Conservation (phyloP, 495 filamentous ascomycete genomes). For the Darksidea phi region DNA sequence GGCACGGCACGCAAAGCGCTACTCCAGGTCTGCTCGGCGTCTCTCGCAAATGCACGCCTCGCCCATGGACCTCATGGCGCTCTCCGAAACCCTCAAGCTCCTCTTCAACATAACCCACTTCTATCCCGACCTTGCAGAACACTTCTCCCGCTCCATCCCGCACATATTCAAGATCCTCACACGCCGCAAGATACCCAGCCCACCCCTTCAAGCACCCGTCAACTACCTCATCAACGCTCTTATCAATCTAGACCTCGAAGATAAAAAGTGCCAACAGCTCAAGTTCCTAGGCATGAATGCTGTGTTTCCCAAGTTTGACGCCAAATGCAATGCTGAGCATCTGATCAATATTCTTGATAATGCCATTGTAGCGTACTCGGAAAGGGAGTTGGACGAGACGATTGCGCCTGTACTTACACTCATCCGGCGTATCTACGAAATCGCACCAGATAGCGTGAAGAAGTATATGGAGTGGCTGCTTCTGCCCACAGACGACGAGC, state of each 20-base stretch:
- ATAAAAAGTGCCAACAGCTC: constrained; percentile 44
- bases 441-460: constrained; percentile 64
- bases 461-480: constrained; percentile 64
- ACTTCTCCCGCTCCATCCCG: constrained; percentile 67
- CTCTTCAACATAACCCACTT: constrained; percentile 83
- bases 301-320: constrained; percentile 64
- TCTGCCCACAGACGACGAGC: constrained; percentile 75
- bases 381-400: constrained; percentile 65
- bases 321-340: constrained; percentile 61
- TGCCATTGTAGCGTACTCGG: constrained; percentile 58
- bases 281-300: constrained; percentile 32
- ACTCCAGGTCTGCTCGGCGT: constrained; percentile 44
- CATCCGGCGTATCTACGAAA: constrained; percentile 67
- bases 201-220: constrained; percentile 60
- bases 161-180: constrained; percentile 71
- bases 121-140: constrained; percentile 56
- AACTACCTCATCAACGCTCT: constrained; percentile 74
- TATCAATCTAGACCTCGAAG: constrained; percentile 69
- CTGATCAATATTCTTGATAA: constrained; percentile 72
- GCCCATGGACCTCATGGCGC: constrained; percentile 74
- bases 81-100: constrained; percentile 82
- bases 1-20: constrained; percentile 62
- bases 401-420: constrained; percentile 70
- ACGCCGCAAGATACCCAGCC: constrained; percentile 53
- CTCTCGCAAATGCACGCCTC: constrained; percentile 33